These are phyloP conservation scores for Cadophora luteo-olivacea DNA, from an alignment of 2,329 filamentous ascomycete species.

Conservation along the genomic window DNA sequence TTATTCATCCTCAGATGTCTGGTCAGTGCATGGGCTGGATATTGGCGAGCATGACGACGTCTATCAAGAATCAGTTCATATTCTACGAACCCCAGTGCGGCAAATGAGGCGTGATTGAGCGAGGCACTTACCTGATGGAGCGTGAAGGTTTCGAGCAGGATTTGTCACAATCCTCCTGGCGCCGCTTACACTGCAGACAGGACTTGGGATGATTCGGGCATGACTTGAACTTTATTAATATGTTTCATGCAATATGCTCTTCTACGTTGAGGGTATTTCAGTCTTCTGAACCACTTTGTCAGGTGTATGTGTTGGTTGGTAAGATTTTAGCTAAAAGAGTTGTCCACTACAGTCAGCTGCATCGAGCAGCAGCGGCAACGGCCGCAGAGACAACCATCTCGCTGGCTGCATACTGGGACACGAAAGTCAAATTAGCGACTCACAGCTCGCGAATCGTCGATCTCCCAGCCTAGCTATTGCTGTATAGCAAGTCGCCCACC, in stretches of 20 bases:
- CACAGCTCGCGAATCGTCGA: background rate
- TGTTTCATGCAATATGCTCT: background rate
- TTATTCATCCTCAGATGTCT: constrained; percentile 28
- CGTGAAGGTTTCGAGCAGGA: background rate
- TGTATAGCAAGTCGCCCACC: constrained; percentile 14
- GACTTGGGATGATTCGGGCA: background rate
- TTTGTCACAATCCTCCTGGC: constrained; percentile 14
- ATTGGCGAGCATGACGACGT: constrained; percentile 16
- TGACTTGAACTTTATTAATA: constrained; percentile 5
- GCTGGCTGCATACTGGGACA: constrained; percentile 18
- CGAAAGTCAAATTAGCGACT: constrained; percentile 12
- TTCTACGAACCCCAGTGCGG: background rate
- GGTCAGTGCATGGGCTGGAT: constrained; percentile 23
- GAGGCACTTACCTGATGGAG: constrained; percentile 13
- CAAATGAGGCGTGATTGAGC: constrained; percentile 16
- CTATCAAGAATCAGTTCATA: constrained; percentile 21
- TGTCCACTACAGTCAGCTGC: constrained; percentile 16
- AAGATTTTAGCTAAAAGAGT: constrained; percentile 11
- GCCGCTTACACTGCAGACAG: constrained; percentile 14
- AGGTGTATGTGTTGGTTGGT: constrained; percentile 13
- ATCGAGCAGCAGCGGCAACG: constrained; percentile 9
- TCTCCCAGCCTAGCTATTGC: constrained; percentile 4
- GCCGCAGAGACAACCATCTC: constrained; percentile 3
- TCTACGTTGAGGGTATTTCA: constrained; percentile 10
- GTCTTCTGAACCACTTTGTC: background rate